phyloP scores from a whole-genome alignment of 2,329 filamentous ascomycete species.

The Neonectria hederae region DNA sequence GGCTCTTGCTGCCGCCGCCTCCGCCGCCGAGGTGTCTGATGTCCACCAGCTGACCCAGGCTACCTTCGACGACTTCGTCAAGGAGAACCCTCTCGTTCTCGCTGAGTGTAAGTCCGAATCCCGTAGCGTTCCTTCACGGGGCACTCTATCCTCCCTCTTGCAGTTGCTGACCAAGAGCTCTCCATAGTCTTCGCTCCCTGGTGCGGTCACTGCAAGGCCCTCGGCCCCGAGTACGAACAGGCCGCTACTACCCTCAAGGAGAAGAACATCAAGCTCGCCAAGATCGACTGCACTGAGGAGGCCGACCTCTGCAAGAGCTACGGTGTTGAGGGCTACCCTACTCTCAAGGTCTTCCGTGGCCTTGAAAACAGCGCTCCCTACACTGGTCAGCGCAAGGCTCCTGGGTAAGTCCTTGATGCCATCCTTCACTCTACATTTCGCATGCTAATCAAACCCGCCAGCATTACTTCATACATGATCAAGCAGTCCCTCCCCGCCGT shows the following conservation, averaged over 20 bases:
- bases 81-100: constrained; percentile 86
- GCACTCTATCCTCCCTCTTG: background rate
- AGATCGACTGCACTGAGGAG: constrained; percentile 96
- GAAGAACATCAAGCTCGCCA: constrained; percentile 85
- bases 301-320: constrained; percentile 88
- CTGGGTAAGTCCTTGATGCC: constrained; percentile 61
- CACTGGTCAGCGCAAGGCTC: constrained; percentile 87
- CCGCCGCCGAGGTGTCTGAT: constrained; percentile 76
- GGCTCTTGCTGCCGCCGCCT: constrained; percentile 65
- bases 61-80: constrained; percentile 87
- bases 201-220: constrained; percentile 98
- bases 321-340: constrained; percentile 97
- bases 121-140: background rate
- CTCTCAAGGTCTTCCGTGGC: constrained; percentile 98
- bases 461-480: constrained; percentile 88
- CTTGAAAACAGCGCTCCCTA: constrained; percentile 83
- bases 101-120: constrained; percentile 82
- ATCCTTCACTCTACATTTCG: background rate
- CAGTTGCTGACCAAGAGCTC: constrained; percentile 47
- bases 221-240: constrained; percentile 91
- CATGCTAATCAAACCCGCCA: constrained; percentile 44
- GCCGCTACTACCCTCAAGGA: constrained; percentile 86
- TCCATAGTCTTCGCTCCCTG: constrained; percentile 87
- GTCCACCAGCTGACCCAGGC: constrained; percentile 87
- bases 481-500: constrained; percentile 97